Evolutionary conservation across 768 basidiomycete genomes (phyloP), one percentile per base, ranked within the genome.

Genomic region (Termitomyces sp.): DNA sequence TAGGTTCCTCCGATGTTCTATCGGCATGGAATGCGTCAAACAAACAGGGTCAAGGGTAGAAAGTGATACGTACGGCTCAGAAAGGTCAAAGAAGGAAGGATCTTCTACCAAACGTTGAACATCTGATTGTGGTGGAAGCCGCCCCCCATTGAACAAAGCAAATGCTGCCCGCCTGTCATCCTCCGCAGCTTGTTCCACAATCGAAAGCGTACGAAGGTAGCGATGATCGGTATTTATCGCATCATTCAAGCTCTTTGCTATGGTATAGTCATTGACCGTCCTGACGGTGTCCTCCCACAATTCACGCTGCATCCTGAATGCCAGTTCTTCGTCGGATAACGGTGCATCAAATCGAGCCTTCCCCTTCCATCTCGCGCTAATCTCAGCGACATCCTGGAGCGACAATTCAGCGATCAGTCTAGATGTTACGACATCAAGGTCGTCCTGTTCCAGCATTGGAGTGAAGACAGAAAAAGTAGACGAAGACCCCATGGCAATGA

Each of bases 121-220:
- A n/a, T 57, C 23, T 3, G 65, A 61, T 11, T 30, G 49, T 19
- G 53, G 56, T 12, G 63, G 61, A 21, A 62, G 48, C 14, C 21
- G 40, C 14, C 23, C 43, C 41, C 61, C 60, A 19, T 50, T 46
- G 0, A 35, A 49, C 44, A 63, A 52, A 28, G 59, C 55, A 14
- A 56, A 52, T 21, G 63, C 61, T 17, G 60, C 63, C n/a, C 39
- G 43, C 25, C 54, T 59, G 48, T 64, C 63, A 21, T 66, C 65
- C 21, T 44, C 49, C n/a, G 61, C 62, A 9, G 59, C 63, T 49
- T 49, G 55, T 25, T 66, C 63, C 23, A 40, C n/a, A 16, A 62
- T 56, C 0, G 57, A 35, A 10, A 59, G 19, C 37, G 50, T 50
- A 28, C 45, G 54, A 16, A 66, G 47, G 35, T 53, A 56, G 40